phyloP scores from a whole-genome alignment of 2,329 filamentous ascomycete genomes.

The Phaeosphaeria sp. region DNA sequence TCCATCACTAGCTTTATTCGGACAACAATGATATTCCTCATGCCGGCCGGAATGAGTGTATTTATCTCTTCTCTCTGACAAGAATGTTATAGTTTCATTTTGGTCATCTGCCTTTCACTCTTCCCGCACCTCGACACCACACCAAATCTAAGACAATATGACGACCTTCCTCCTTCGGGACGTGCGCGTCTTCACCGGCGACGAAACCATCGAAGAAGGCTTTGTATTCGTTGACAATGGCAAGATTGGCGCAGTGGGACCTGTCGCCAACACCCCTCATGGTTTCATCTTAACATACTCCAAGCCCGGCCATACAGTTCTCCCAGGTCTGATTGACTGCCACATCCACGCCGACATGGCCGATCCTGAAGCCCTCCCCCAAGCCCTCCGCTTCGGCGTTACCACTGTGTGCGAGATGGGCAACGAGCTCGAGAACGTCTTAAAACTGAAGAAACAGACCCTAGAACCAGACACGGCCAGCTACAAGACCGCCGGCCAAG shows the following conservation, averaged over 20 bases:
- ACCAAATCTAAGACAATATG: constrained; percentile 17
- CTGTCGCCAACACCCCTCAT: constrained; percentile 19
- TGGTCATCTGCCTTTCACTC: neutral
- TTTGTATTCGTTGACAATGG: constrained; percentile 52
- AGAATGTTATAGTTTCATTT: neutral
- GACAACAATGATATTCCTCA: neutral
- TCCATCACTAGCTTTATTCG: neutral
- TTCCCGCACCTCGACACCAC: neutral
- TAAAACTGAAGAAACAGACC: constrained; percentile 35
- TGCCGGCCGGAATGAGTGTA: neutral
- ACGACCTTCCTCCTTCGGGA: constrained; percentile 50
- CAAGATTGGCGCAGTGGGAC: constrained; percentile 47
- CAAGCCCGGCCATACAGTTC: constrained; percentile 54
- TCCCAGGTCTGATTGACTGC: constrained; percentile 60
- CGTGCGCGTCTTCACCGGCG: constrained; percentile 57
- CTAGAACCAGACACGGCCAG: constrained; percentile 50
- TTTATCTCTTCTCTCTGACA: neutral
- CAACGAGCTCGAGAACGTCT: constrained; percentile 39
- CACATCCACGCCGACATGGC: constrained; percentile 57
- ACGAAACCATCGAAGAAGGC: constrained; percentile 49
- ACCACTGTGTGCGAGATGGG: constrained; percentile 62
- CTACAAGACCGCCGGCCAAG: constrained; percentile 57
- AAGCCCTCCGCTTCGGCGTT: constrained; percentile 58
- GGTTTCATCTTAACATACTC: constrained; percentile 42
- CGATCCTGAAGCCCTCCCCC: constrained; percentile 48